These are phyloP conservation scores for Thymus quinquecostatus DNA, from an alignment of 257 asterid species.

Conservation along the genomic window DNA sequence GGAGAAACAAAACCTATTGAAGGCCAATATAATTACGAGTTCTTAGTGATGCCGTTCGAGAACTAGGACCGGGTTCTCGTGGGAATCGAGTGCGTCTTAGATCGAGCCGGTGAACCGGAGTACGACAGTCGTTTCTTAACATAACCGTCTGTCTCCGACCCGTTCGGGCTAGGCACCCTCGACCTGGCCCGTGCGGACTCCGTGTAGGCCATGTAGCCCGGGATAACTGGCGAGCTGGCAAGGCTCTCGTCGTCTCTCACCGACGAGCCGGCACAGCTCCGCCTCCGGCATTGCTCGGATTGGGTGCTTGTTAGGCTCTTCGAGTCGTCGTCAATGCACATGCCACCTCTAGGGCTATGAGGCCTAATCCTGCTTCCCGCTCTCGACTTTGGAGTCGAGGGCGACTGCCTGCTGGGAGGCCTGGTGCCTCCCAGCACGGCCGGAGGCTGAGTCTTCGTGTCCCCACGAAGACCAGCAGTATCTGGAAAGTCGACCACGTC, in stretches of 20 bases:
- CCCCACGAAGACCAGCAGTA: slow-evolving; percentile 16
- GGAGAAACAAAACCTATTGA: not conserved
- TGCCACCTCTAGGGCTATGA: slow-evolving; percentile 37
- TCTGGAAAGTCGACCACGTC: slow-evolving; percentile 41
- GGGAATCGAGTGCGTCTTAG: not conserved
- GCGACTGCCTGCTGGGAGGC: slow-evolving; percentile 53
- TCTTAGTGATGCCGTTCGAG: not conserved
- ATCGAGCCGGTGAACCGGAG: slow-evolving; percentile 52
- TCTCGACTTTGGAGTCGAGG: slow-evolving; percentile 61
- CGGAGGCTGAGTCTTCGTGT: slow-evolving; percentile 33
- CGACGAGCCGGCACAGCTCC: slow-evolving; percentile 61
- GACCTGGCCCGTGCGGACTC: slow-evolving; percentile 69
- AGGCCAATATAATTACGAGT: not conserved
- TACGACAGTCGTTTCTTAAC: slow-evolving; percentile 61
- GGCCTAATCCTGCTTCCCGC: slow-evolving; percentile 38
- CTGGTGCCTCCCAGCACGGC: slow-evolving; percentile 35
- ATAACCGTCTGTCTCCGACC: slow-evolving; percentile 41
- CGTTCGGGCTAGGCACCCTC: slow-evolving; percentile 50
- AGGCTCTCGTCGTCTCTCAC: slow-evolving; percentile 76
- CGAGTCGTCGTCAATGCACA: slow-evolving; percentile 57
- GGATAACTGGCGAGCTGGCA: slow-evolving; percentile 59
- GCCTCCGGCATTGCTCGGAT: slow-evolving; percentile 60
- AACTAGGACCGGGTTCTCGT: not conserved
- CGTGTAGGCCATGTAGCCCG: slow-evolving; percentile 72
- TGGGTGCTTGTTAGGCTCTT: slow-evolving; percentile 64